Evolutionary conservation across 1,284 basidiomycete species (phyloP).

Genomic region (Termitomyces sp.): DNA sequence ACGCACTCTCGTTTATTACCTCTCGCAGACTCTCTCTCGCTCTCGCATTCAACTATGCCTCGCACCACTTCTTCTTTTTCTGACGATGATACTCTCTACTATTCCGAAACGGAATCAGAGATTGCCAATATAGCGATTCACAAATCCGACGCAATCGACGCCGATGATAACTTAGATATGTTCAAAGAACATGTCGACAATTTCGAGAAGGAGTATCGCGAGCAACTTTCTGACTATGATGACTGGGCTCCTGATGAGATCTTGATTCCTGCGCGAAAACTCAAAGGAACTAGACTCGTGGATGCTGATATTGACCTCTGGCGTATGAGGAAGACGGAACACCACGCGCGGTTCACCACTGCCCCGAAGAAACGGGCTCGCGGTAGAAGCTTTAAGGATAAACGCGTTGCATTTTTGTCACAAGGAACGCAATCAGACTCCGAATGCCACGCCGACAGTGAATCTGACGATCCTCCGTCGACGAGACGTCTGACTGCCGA

Average conservation of each 20-base stretch:
- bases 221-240: constrained; percentile 1
- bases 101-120: neutral
- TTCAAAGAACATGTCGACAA: neutral
- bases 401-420: neutral
- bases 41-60: neutral
- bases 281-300: constrained; percentile 1
- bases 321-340: neutral
- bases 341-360: neutral
- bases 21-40: neutral
- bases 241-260: constrained; percentile 1
- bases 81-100: neutral
- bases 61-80: neutral
- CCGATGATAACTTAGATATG: neutral
- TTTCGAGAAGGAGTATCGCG: neutral
- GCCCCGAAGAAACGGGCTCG: neutral
- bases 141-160: neutral
- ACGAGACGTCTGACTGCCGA: neutral
- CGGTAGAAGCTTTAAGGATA: neutral
- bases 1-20: neutral
- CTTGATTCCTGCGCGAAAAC: neutral
- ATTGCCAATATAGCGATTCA: neutral
- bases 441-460: neutral
- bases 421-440: neutral
- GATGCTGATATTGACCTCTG: constrained; percentile 1
- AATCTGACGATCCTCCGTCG: neutral